Evolutionary conservation across 1,139 yeast species (phyloP).

Genomic region (Sugiyamaella xylanicola): DNA sequence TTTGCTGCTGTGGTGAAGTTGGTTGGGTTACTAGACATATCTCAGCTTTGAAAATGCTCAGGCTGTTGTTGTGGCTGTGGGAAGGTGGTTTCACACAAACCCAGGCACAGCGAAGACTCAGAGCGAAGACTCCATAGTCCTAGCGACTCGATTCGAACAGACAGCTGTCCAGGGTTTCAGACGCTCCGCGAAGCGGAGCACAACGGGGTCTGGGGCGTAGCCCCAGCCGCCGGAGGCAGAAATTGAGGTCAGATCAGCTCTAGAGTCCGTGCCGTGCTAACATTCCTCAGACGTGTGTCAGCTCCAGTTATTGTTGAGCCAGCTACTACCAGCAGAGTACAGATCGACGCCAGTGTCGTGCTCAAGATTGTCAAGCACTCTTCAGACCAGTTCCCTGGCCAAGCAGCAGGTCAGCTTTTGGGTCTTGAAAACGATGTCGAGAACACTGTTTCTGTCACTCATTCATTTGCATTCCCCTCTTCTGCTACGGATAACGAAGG

Average conservation of each 20-base stretch:
- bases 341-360: conserved; percentile 51
- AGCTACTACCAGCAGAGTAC: conserved; percentile 35
- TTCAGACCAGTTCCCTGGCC: conserved; percentile 65
- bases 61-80: no score
- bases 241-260: no score
- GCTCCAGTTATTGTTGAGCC: conserved; percentile 9
- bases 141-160: no score
- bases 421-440: conserved; percentile 70
- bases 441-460: conserved; percentile 53
- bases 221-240: neutral
- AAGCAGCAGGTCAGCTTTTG: conserved; percentile 73
- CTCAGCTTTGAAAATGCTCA: no score
- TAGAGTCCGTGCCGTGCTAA: no score
- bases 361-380: conserved; percentile 74
- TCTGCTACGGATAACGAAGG: conserved; percentile 46
- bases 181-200: no score
- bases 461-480: conserved; percentile 65
- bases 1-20: no score
- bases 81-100: no score
- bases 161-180: no score
- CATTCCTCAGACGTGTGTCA: conserved; percentile 8
- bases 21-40: no score
- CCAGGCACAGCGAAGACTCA: no score
- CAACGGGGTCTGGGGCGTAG: neutral
- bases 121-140: no score